Evolutionary conservation across 129 eudicot genomes (phyloP).

Genomic region (Gnaphalium uliginosum): DNA sequence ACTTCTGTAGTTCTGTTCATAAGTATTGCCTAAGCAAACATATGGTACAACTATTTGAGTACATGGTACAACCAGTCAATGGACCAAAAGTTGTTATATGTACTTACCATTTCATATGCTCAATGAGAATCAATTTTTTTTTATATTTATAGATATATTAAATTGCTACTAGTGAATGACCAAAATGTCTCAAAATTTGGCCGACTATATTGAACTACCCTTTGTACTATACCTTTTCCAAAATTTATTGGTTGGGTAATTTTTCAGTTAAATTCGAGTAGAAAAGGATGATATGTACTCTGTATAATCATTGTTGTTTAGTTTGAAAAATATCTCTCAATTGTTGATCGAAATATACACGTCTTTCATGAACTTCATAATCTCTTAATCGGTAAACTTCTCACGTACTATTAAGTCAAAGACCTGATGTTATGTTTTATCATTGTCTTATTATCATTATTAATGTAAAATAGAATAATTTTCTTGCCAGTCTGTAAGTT

Average conservation of each 20-base stretch:
- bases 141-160: constrained; percentile 16
- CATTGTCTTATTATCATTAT: too few relatives aligned
- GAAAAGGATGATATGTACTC: neutral
- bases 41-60: constrained; percentile 28
- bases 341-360: too few relatives aligned
- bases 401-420: too few relatives aligned
- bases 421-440: too few relatives aligned
- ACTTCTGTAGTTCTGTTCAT: constrained; percentile 24
- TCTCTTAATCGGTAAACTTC: too few relatives aligned
- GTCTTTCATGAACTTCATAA: too few relatives aligned
- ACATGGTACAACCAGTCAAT: constrained; percentile 27
- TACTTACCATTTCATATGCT: constrained; percentile 18
- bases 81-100: constrained; percentile 23
- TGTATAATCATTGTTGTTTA: too few relatives aligned
- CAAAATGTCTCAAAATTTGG: constrained; percentile 27
- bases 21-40: constrained; percentile 28
- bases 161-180: constrained; percentile 24
- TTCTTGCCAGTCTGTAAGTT: too few relatives aligned
- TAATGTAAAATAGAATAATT: too few relatives aligned
- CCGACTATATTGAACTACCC: constrained; percentile 26
- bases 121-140: constrained; percentile 29
- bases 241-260: constrained; percentile 4
- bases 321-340: neutral
- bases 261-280: neutral
- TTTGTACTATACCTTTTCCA: constrained; percentile 18